Evolutionary conservation across 768 basidiomycete species (phyloP), one percentile per base, ranked within the genome.

Genomic region (Termitomyces heimii): DNA sequence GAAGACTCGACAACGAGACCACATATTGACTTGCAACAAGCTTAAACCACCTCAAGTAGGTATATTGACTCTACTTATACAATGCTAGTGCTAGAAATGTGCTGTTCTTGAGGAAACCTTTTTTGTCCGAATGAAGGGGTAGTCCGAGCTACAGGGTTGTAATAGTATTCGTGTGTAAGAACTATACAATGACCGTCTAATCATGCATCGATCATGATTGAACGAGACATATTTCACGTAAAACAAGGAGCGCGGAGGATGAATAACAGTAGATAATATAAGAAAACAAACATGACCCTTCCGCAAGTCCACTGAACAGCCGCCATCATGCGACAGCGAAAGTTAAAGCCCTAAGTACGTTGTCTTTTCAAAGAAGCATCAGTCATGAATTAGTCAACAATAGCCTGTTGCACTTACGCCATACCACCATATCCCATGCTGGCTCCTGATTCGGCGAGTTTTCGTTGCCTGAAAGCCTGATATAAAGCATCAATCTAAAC

Each of bases 391-490:
- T 43, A 5, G 13, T 32, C 34, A 53, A 16, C 20, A 37, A 53
- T 24, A n/a, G 31, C 13, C 18, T 14, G 18, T 28, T 39, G 49
- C 43, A 72, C 72, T 71, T 70, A 76, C 70, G 73, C 67, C 74
- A 77, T 77, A 52, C 81, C 82, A 56, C 83, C 82, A 63, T 88
- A 89, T 39, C 83, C 85, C 74, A 83, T 79, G 45, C 66, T 62
- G 32, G 76, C 76, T 47, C 75, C 83, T 47, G 79, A 71, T 70
- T 92, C 88, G 26, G 84, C 85, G 64, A 88, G 79, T 70, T 83
- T 87, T 63, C 84, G 81, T 73, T 83, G 78, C 62, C 89, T 78
- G 82, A 91, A 92, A 59, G 82, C 78, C 89, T 91, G 61, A 37
- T 60, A 50, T 26, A 52, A 42, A 42, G 61, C 39, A 62, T 44